phyloP scores from a whole-genome alignment of 148 eudicot species.

The Drosera capensis region DNA sequence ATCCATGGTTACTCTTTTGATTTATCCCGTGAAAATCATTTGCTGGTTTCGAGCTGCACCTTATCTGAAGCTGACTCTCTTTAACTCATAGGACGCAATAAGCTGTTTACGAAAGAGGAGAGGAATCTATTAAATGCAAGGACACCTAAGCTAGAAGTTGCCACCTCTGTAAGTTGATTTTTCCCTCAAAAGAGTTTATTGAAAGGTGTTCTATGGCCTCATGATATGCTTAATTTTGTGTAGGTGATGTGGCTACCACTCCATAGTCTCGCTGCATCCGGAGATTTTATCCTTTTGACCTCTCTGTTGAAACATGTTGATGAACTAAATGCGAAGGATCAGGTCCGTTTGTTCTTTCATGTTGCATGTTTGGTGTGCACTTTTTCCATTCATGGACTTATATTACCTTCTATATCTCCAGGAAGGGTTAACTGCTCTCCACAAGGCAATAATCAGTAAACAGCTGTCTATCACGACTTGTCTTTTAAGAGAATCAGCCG shows the following conservation, averaged over 20 bases:
- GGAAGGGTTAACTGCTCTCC: slow-evolving; percentile 88
- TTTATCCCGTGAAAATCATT: no score
- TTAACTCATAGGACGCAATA: slow-evolving; percentile 53
- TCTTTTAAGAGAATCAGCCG: slow-evolving; percentile 80
- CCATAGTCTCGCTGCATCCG: slow-evolving; percentile 75
- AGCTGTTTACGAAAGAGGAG: slow-evolving; percentile 72
- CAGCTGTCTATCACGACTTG: slow-evolving; percentile 69
- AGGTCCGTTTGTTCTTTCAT: slow-evolving; percentile 21
- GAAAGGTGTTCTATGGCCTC: no score
- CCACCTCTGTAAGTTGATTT: slow-evolving; percentile 61
- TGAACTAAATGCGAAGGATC: slow-evolving; percentile 59
- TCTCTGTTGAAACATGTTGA: slow-evolving; percentile 46
- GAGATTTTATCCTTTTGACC: slow-evolving; percentile 68
- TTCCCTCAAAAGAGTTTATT: no score
- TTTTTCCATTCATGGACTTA: no score
- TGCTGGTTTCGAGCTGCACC: no score
- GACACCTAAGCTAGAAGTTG: slow-evolving; percentile 52
- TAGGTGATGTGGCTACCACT: slow-evolving; percentile 87
- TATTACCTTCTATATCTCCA: slow-evolving; percentile 13
- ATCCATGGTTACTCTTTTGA: no score
- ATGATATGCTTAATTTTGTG: slow-evolving; percentile 9
- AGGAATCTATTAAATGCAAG: slow-evolving; percentile 42
- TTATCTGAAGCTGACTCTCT: no score
- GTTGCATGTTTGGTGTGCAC: not conserved
- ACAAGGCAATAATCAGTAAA: slow-evolving; percentile 70